Evolutionary conservation across 2,329 filamentous ascomycete species (phyloP).

Genomic region (Fusarium pininemorale): DNA sequence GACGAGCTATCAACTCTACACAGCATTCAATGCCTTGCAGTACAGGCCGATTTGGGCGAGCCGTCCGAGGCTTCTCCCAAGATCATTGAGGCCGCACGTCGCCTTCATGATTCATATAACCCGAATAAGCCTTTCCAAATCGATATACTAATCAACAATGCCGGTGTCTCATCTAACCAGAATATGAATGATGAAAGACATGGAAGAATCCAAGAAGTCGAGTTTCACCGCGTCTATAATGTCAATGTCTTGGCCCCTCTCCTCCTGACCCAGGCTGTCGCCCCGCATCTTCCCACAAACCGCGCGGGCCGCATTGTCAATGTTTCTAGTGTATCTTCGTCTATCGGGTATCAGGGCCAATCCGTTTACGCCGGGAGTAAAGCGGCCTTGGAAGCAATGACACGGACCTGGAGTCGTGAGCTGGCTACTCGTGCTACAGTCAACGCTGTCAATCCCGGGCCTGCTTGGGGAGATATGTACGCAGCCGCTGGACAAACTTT

Average conservation of each 20-base stretch:
- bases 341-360: slow-evolving; percentile 63
- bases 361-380: slow-evolving; percentile 67
- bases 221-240: slow-evolving; percentile 78
- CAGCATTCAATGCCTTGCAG: slow-evolving; percentile 43
- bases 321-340: slow-evolving; percentile 64
- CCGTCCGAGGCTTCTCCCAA: slow-evolving; percentile 38
- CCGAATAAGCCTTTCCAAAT: slow-evolving; percentile 53
- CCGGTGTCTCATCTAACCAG: slow-evolving; percentile 75
- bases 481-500: slow-evolving; percentile 47
- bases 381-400: slow-evolving; percentile 68
- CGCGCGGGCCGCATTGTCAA: slow-evolving; percentile 68
- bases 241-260: slow-evolving; percentile 86
- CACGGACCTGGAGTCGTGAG: slow-evolving; percentile 67
- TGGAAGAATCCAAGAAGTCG: slow-evolving; percentile 62
- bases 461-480: slow-evolving; percentile 65
- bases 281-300: slow-evolving; percentile 75
- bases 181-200: slow-evolving; percentile 63
- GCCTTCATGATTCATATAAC: slow-evolving; percentile 41
- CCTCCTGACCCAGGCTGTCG: slow-evolving; percentile 77
- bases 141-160: slow-evolving; percentile 90
- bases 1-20: slow-evolving; percentile 56
- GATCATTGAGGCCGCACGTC: slow-evolving; percentile 44
- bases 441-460: slow-evolving; percentile 67
- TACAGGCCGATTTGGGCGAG: slow-evolving; percentile 45
- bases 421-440: slow-evolving; percentile 62